Evolutionary conservation across 2,329 filamentous ascomycete genomes (phyloP), one percentile per base, ranked within the genome.

Genomic region (Hypomyces perniciosus): DNA sequence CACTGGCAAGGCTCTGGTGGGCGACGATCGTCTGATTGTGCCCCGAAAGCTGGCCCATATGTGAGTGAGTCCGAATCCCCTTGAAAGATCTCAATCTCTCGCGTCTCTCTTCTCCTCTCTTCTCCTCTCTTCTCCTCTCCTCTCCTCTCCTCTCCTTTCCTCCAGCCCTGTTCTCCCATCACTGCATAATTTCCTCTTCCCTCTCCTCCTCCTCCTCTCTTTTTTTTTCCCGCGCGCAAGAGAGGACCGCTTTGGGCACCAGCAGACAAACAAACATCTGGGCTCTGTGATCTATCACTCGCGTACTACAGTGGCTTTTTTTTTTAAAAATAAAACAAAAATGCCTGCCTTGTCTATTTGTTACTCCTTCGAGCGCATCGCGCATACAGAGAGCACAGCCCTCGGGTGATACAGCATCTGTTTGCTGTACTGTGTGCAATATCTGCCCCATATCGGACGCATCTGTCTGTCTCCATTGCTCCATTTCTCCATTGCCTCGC

Each of bases 1-100:
- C 2, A 96, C 92, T 0, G 91, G 91, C 6, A 80, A 83, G 59
- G 91, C 90, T 2, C 77, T 97, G 29, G 84, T 96, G 6, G 92
- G 92, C 10, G 75, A 84, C 54, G 89, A 96, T 64, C 77, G 91
- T 42, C 73, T 96, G 53, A 95, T 96, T 58, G 88, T 90, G 5
- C 90, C 90, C 0, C 80, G 75, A 58, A 88, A 91, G 63, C 73
- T 96, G 44, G 85, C 83, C 4, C 89, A 95, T 66, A 86, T 96
- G 86, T 93, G 72, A 64, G 80, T 70, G 30, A 13, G n/a, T 6
- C n/a, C 20, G 35, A 38, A 38, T 38, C 34, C 13, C 7, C 13
- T 1, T 37, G 34, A 1, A 10, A n/a, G 10, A n/a, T 38, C n/a
- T 38, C 10, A 3, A 8, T 20, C 35, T 38, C n/a, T 28, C n/a